Conservation (phyloP, 2,329 filamentous ascomycete genomes). For the Fusarium caatingaense region DNA sequence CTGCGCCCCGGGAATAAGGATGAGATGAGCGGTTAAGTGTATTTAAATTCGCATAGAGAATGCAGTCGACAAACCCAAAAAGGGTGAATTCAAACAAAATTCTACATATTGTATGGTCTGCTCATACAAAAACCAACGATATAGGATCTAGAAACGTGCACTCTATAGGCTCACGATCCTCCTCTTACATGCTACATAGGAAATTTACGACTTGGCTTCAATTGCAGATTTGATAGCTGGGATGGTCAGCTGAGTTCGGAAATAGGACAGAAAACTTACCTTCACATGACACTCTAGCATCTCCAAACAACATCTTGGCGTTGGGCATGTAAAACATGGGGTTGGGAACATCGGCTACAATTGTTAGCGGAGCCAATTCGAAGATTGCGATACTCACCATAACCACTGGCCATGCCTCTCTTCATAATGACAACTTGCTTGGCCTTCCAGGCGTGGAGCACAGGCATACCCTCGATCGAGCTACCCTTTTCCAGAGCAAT, state of each 20-base stretch:
- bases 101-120: slow-evolving; percentile 9
- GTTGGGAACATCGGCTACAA: slow-evolving; percentile 84
- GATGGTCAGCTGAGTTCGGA: slow-evolving; percentile 38
- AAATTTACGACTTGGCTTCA: slow-evolving; percentile 49
- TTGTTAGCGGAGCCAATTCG: slow-evolving; percentile 26
- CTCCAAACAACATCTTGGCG: slow-evolving; percentile 91
- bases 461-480: slow-evolving; percentile 91
- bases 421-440: slow-evolving; percentile 96
- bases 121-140: slow-evolving; percentile 27
- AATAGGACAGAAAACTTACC: slow-evolving; percentile 61
- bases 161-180: slow-evolving; percentile 38
- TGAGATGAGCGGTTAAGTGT: slow-evolving; percentile 19
- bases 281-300: slow-evolving; percentile 86
- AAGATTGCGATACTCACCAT: slow-evolving; percentile 65
- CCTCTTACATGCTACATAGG: slow-evolving; percentile 22
- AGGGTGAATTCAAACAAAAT: slow-evolving; percentile 32
- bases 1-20: slow-evolving; percentile 50
- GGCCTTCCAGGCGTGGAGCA: slow-evolving; percentile 92
- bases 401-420: slow-evolving; percentile 87
- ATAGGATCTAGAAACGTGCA: slow-evolving; percentile 37
- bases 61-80: slow-evolving; percentile 26
- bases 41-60: slow-evolving; percentile 48
- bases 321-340: slow-evolving; percentile 94
- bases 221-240: slow-evolving; percentile 57
- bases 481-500: slow-evolving; percentile 86